A percentile compares a stretch with the other conserved stretches of the same genome.
Conservation (phyloP, 305 asterid genomes). For the Solanum hybrid region DNA sequence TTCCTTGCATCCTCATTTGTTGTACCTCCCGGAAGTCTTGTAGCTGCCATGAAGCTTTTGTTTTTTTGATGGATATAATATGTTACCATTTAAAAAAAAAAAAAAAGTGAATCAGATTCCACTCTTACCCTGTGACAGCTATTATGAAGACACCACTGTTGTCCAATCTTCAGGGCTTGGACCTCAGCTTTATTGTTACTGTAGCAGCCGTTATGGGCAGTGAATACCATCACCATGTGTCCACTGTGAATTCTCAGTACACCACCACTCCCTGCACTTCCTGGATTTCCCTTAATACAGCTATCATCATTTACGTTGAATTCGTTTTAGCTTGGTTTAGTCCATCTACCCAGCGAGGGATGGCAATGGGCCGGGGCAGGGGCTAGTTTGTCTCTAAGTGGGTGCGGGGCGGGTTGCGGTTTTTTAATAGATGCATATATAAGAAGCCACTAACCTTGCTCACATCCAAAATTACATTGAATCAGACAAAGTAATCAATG, state of each 20-base stretch:
- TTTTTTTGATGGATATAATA: background rate
- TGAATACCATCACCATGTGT: background rate
- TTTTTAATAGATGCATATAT: background rate
- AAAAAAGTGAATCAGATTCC: background rate
- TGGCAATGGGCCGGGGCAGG: background rate
- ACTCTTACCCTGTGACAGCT: background rate
- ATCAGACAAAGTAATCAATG: background rate
- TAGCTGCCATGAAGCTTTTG: background rate
- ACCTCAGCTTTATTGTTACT: background rate
- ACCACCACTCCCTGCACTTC: background rate
- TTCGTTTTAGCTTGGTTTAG: background rate
- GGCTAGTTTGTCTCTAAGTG: background rate
- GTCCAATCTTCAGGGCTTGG: background rate
- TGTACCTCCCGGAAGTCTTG: background rate
- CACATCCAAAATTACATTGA: background rate
- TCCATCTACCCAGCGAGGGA: background rate
- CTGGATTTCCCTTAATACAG: background rate
- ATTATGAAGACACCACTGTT: background rate
- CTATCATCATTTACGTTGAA: background rate
- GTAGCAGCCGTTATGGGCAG: background rate
- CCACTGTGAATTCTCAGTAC: background rate
- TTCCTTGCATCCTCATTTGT: background rate
- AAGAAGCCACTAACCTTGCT: background rate
- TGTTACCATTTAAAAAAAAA: background rate
- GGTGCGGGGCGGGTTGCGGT: background rate